Base-by-base conservation (phyloP, 768 basidiomycete species). In the Lentinula edodes region DNA sequence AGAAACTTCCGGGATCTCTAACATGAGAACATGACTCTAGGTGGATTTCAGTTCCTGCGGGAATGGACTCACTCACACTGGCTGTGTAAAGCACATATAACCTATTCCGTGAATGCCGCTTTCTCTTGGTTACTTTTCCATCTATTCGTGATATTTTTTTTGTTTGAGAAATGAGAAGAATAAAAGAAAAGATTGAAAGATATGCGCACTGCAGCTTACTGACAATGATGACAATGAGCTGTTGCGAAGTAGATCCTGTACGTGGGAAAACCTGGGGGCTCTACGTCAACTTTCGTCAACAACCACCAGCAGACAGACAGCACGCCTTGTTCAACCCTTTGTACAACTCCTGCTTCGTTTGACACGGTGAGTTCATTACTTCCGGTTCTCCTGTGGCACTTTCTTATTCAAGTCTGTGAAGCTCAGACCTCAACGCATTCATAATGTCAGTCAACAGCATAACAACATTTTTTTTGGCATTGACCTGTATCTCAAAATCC, bases 391-490 rank as follows among this genome's bases (percentile, higher is more conserved):
- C 3, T 15, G 42, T 38, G 50, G 52, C 13, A 61, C 58, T 61
- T 43, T 45, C 35, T 23, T 41, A 53, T 5, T 23, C 1, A 9
- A 18, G 10, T 38, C 23, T n/a, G 52, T 46, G n/a, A 41, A 57
- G 42, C 55, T 13, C 58, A 76, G 75, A 73, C 67, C 65, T 66
- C 39, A 63, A 72, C 73, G 71, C 66, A 67, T 67, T 61, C 61
- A 74, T 75, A 68, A 79, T 79, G 78, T 79, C 55, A 59, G 78
- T 73, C 52, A 58, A 52, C 64, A 54, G 61, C 53, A 46, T 56
- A 52, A n/a, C 46, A 63, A 58, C 50, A 60, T 55, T 64, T 45
- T 56, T 18, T 48, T 8, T 12, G 12, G 20, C 12, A 43, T 45
- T 60, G 60, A 65, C 67, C 62, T n/a, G n/a, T n/a, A 51, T 64